phyloP scores from a whole-genome alignment of 1,139 yeast genomes.

The Yamadazyma dushanensis region DNA sequence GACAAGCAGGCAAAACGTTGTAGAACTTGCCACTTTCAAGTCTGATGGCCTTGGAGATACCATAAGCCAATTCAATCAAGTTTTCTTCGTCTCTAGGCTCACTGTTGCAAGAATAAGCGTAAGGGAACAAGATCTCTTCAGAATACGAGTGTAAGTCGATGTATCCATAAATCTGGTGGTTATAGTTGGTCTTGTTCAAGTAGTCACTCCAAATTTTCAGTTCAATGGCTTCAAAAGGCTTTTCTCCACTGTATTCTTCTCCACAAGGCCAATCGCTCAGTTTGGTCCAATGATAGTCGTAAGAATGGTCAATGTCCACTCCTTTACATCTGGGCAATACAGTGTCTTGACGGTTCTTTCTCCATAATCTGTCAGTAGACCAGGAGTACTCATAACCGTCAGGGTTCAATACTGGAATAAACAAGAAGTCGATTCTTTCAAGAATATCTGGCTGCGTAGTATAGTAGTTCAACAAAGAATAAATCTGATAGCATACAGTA shows the following conservation, averaged over 20 bases:
- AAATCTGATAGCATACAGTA: slow-evolving; percentile 63
- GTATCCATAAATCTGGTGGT: slow-evolving; percentile 70
- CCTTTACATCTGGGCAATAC: slow-evolving; percentile 70
- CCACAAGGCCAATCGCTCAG: slow-evolving; percentile 74
- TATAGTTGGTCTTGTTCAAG: slow-evolving; percentile 57
- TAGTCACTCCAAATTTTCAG: slow-evolving; percentile 63
- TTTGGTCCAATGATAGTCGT: slow-evolving; percentile 69
- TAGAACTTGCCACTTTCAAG: slow-evolving; percentile 61
- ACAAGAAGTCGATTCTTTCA: slow-evolving; percentile 59
- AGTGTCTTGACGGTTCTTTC: slow-evolving; percentile 83
- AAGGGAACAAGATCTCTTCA: slow-evolving; percentile 80
- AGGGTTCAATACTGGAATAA: slow-evolving; percentile 84
- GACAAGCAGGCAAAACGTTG: slow-evolving; percentile 74
- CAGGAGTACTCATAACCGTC: slow-evolving; percentile 89
- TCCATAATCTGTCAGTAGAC: slow-evolving; percentile 80
- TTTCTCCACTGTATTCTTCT: slow-evolving; percentile 78
- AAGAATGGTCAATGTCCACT: slow-evolving; percentile 84
- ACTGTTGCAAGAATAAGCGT: slow-evolving; percentile 73
- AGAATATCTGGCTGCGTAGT: slow-evolving; percentile 39
- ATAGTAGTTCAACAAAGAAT: slow-evolving; percentile 54
- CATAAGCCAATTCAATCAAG: slow-evolving; percentile 77
- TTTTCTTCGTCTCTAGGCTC: slow-evolving; percentile 80
- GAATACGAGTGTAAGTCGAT: slow-evolving; percentile 84
- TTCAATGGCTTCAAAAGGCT: slow-evolving; percentile 76
- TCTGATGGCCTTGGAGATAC: slow-evolving; percentile 72